Evolutionary conservation across 2,329 filamentous ascomycete species (phyloP).

Genomic region (Penicillium expansum): DNA sequence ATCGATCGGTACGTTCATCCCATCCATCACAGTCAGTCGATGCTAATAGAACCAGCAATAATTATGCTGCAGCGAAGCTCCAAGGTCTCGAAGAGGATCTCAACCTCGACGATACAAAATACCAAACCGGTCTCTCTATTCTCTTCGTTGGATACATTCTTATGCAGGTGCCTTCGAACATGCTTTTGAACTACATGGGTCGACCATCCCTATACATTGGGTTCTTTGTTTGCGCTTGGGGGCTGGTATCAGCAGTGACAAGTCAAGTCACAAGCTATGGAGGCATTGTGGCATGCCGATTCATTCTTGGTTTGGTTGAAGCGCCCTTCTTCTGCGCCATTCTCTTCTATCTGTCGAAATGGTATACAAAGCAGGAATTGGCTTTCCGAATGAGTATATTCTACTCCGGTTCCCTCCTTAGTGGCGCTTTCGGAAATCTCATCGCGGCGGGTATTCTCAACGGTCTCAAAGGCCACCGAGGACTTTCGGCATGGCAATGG

Average conservation of each 20-base stretch:
- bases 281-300: slow-evolving; percentile 46
- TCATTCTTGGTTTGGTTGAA: slow-evolving; percentile 48
- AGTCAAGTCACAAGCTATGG: slow-evolving; percentile 44
- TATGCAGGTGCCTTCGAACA: slow-evolving; percentile 49
- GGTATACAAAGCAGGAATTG: slow-evolving; percentile 55
- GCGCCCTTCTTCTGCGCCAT: slow-evolving; percentile 49
- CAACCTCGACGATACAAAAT: slow-evolving; percentile 34
- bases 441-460: slow-evolving; percentile 53
- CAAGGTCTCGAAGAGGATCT: slow-evolving; percentile 44
- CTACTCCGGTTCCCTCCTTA: slow-evolving; percentile 51
- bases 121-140: slow-evolving; percentile 44
- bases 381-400: slow-evolving; percentile 52
- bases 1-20: slow-evolving; percentile 37
- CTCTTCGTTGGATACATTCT: slow-evolving; percentile 48
- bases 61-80: slow-evolving; percentile 46
- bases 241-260: slow-evolving; percentile 46
- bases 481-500: slow-evolving; percentile 43
- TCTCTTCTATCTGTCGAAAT: slow-evolving; percentile 51
- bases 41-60: slow-evolving; percentile 38
- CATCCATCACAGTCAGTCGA: not conserved
- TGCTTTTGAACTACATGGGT: slow-evolving; percentile 45
- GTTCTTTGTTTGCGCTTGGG: slow-evolving; percentile 47
- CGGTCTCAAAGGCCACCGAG: slow-evolving; percentile 37
- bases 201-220: slow-evolving; percentile 45
- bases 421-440: slow-evolving; percentile 52